Percentiles rank a stretch among this genome's conserved stretches.
Evolutionary conservation across 257 asterid species (phyloP).

Genomic region (Cordia subcordata): DNA sequence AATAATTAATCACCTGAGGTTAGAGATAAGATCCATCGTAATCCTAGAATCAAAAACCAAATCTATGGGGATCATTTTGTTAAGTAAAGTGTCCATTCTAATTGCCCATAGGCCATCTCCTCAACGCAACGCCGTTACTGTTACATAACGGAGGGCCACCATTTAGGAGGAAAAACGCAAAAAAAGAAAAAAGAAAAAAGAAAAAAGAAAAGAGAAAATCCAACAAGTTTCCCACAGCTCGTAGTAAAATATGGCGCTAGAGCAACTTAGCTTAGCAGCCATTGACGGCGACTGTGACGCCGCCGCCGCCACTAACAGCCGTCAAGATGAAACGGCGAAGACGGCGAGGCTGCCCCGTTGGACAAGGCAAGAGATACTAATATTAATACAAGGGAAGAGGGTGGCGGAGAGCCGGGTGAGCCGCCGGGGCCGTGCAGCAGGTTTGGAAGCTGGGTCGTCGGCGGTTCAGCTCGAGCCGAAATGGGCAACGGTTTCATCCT

Average conservation of each 20-base stretch:
- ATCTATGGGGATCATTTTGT: slow-evolving; percentile 1
- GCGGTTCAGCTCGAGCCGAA: slow-evolving; percentile 64
- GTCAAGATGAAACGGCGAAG: slow-evolving; percentile 54
- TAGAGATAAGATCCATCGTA: slow-evolving; percentile 5
- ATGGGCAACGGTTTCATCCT: slow-evolving; percentile 88
- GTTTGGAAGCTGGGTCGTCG: slow-evolving; percentile 59
- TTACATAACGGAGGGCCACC: neutral
- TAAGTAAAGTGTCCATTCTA: slow-evolving; percentile 5
- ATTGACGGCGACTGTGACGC: slow-evolving; percentile 37
- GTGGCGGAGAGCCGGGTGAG: slow-evolving; percentile 67
- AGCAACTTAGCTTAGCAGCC: slow-evolving; percentile 8
- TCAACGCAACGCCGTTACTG: neutral
- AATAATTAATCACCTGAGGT: neutral
- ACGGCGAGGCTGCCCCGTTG: slow-evolving; percentile 82
- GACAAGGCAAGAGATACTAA: slow-evolving; percentile 90
- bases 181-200: neutral
- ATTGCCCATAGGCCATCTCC: neutral
- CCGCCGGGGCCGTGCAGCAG: slow-evolving; percentile 54
- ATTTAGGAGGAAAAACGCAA: no score
- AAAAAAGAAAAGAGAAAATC: neutral
- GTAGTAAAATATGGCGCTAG: slow-evolving; percentile 45
- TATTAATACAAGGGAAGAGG: slow-evolving; percentile 79
- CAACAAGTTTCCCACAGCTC: neutral
- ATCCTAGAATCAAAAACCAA: neutral
- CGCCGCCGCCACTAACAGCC: slow-evolving; percentile 26